These are phyloP conservation scores for Fusarium sp. DNA, from an alignment of 2,329 filamentous ascomycete genomes.

Conservation along the genomic window DNA sequence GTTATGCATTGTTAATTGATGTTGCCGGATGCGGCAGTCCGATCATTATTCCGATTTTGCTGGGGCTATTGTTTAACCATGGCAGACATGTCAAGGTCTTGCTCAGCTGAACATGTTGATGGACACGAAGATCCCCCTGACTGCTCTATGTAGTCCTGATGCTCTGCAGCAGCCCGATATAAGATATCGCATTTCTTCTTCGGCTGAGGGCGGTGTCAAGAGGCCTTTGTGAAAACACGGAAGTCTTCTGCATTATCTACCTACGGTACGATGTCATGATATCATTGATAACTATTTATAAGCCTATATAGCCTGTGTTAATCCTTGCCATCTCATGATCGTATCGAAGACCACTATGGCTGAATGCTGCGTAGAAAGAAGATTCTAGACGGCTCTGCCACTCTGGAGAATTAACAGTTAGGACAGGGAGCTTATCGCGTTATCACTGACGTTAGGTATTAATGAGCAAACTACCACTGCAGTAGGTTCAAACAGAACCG, in stretches of 20 bases:
- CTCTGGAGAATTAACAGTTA: background rate
- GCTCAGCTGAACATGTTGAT: background rate
- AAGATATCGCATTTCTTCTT: background rate
- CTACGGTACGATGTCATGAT: background rate
- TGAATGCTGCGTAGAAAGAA: background rate
- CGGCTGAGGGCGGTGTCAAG: background rate
- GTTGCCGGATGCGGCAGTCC: constrained; percentile 24
- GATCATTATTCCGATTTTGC: background rate
- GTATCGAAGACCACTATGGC: background rate
- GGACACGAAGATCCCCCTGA: background rate
- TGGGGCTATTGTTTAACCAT: background rate
- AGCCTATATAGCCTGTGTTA: background rate
- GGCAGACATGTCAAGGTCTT: background rate
- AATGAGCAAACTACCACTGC: background rate
- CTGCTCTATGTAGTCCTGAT: background rate
- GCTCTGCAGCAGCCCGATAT: background rate
- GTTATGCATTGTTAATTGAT: constrained; percentile 7
- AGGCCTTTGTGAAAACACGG: background rate
- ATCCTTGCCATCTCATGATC: background rate
- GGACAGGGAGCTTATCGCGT: background rate
- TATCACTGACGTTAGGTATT: background rate
- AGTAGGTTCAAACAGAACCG: background rate
- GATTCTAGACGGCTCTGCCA: background rate
- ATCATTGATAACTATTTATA: background rate
- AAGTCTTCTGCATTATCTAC: background rate